Evolutionary conservation across 2,329 filamentous ascomycete genomes (phyloP).

Genomic region (Fusarium kyushuense): DNA sequence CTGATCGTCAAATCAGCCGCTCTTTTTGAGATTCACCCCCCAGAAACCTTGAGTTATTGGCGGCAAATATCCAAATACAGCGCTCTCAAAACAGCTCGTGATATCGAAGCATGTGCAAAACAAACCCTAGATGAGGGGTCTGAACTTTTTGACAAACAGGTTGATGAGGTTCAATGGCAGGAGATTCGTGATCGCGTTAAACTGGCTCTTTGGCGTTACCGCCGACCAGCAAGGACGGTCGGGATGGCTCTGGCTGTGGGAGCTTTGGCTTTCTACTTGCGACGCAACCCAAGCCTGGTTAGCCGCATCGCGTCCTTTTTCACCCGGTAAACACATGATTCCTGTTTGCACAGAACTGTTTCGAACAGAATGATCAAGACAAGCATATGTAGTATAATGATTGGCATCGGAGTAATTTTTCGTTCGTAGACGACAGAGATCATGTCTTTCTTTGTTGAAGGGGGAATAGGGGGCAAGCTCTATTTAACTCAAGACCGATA

Average conservation of each 20-base stretch:
- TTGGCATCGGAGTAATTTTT: constrained; percentile 5
- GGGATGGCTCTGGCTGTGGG: constrained; percentile 76
- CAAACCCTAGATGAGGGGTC: constrained; percentile 76
- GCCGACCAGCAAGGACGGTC: constrained; percentile 70
- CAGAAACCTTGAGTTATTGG: constrained; percentile 79
- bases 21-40: constrained; percentile 76
- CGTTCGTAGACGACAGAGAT: constrained; percentile 18
- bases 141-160: constrained; percentile 76
- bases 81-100: constrained; percentile 84
- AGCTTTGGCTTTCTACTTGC: constrained; percentile 75
- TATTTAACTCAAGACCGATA: constrained; percentile 28
- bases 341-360: background rate
- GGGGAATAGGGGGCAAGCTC: constrained; percentile 16
- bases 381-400: constrained; percentile 15
- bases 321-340: constrained; percentile 26
- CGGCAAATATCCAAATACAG: constrained; percentile 77
- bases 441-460: constrained; percentile 9
- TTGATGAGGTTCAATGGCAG: constrained; percentile 74
- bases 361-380: background rate
- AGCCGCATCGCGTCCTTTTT: constrained; percentile 48
- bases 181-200: constrained; percentile 59
- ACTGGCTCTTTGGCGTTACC: constrained; percentile 69
- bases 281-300: constrained; percentile 58
- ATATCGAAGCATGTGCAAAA: constrained; percentile 59
- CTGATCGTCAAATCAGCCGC: constrained; percentile 75